A percentile compares a stretch with the other conserved stretches of the same genome.
Conservation (phyloP, 208 protist species). For the Trypanosoma platydactyli region DNA sequence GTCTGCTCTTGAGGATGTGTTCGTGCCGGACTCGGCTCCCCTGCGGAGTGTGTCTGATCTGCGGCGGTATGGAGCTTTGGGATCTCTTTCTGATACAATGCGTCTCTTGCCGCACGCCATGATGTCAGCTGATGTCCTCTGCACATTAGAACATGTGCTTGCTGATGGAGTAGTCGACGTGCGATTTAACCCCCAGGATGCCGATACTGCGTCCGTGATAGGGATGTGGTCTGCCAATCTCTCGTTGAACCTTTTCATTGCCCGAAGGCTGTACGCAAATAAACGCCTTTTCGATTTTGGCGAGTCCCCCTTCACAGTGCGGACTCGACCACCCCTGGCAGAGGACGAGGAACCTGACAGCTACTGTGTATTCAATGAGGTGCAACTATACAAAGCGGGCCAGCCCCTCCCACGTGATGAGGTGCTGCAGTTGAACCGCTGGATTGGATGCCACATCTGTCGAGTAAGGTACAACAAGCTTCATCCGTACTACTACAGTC, state of each 20-base stretch:
- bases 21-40: constrained; percentile 8
- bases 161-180: constrained; percentile 9
- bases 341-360: constrained; percentile 67
- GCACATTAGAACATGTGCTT: constrained; percentile 14
- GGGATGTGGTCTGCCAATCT: constrained; percentile 31
- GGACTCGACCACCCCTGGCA: constrained; percentile 47
- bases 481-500: constrained; percentile 96
- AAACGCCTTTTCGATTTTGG: constrained; percentile 35
- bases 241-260: constrained; percentile 71
- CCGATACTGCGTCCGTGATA: not conserved
- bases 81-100: not conserved
- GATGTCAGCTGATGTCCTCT: constrained; percentile 4
- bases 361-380: constrained; percentile 75
- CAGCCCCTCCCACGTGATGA: constrained; percentile 36
- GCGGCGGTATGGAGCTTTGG: constrained; percentile 21
- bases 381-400: constrained; percentile 63
- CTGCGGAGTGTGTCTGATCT: constrained; percentile 15
- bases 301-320: constrained; percentile 52
- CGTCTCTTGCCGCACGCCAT: not conserved
- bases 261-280: constrained; percentile 59
- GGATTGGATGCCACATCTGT: constrained; percentile 85
- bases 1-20: constrained; percentile 2
- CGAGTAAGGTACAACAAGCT: constrained; percentile 85
- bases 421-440: constrained; percentile 50
- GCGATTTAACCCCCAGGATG: not conserved